Conservation (phyloP, 176 grass and related monocot species). For the Eragrostis curvula region DNA sequence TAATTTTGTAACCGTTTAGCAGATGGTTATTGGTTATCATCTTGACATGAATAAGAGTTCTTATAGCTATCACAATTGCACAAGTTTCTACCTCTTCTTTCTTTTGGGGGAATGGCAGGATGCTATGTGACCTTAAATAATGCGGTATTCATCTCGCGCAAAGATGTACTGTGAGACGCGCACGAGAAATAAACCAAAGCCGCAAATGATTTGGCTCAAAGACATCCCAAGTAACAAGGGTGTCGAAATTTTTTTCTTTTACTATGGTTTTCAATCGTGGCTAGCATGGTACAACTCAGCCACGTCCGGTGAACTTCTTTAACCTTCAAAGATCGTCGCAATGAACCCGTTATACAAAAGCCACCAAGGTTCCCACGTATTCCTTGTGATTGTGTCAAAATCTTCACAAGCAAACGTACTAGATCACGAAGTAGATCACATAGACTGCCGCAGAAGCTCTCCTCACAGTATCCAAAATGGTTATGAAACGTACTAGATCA, state of each 20-base stretch:
- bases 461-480: neutral
- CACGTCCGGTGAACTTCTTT: neutral
- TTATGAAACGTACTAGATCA: neutral
- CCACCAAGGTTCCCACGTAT: neutral
- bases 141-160: neutral
- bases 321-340: neutral
- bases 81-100: neutral
- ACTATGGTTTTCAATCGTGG: neutral
- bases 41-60: conserved; percentile 8
- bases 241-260: neutral
- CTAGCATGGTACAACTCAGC: neutral
- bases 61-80: neutral
- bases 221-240: neutral
- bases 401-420: neutral
- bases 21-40: neutral
- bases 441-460: neutral
- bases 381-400: neutral
- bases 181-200: neutral
- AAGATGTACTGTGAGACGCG: neutral
- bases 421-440: neutral
- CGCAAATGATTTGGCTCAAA: neutral
- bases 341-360: neutral
- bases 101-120: neutral
- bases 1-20: neutral
- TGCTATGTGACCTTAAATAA: neutral